A percentile compares a stretch with the other conserved stretches of the same genome.
Conservation (phyloP, 1,284 basidiomycete species). For the Puccinia polysora region DNA sequence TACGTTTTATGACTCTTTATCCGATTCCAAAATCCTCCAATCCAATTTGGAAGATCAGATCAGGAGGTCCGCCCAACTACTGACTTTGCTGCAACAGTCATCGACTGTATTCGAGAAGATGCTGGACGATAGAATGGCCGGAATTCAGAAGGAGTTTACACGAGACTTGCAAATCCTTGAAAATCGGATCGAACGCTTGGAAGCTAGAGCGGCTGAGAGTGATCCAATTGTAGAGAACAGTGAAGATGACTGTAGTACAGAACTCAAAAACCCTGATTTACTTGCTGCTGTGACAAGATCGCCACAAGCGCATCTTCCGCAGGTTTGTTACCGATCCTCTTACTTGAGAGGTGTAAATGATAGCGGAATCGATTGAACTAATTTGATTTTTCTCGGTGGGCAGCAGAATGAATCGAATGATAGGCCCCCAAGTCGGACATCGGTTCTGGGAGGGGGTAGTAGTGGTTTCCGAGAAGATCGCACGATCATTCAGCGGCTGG, state of each 20-base stretch:
- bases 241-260: neutral
- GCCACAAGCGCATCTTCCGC: neutral
- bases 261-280: neutral
- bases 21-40: conserved; percentile 46
- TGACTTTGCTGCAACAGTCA: conserved; percentile 46
- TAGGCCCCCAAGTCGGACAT: neutral
- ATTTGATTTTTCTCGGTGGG: neutral
- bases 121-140: conserved; percentile 30
- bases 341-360: neutral
- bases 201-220: neutral
- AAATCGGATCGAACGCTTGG: conserved; percentile 38
- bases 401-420: neutral
- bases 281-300: neutral
- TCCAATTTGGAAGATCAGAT: conserved; percentile 46
- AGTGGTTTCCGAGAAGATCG: neutral
- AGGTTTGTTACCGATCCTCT: neutral
- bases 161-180: conserved; percentile 44
- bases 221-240: neutral
- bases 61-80: conserved; percentile 35
- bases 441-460: neutral
- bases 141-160: conserved; percentile 41
- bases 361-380: neutral
- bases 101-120: conserved; percentile 44
- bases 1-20: conserved; percentile 48
- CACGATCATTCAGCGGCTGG: neutral